Conservation (phyloP, 441 rosid species). For the Brassica hybrid region DNA sequence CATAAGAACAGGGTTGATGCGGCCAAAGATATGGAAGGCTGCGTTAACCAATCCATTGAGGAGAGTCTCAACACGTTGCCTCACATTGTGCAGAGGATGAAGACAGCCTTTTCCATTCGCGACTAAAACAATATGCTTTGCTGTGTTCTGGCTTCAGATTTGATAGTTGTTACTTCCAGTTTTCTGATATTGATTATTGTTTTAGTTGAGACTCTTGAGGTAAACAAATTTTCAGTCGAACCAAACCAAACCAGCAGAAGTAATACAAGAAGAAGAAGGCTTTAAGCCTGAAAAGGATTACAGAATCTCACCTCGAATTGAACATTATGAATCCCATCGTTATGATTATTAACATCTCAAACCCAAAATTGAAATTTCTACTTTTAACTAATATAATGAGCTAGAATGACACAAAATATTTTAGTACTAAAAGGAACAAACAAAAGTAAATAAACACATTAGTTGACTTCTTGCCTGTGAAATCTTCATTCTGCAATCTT, state of each 20-base stretch:
- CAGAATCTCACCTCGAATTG: no score
- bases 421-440: background rate
- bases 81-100: slow-evolving; percentile 41
- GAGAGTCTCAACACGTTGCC: slow-evolving; percentile 37
- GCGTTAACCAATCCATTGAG: slow-evolving; percentile 38
- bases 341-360: no score
- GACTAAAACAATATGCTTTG: background rate
- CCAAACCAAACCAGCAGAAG: no score
- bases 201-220: no score
- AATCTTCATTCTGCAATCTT: background rate
- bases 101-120: slow-evolving; percentile 31
- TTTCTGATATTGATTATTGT: no score
- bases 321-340: no score
- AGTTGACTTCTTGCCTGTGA: background rate
- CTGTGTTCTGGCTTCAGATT: no score
- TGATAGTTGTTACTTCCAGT: no score
- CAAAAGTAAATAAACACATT: background rate
- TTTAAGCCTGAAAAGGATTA: no score
- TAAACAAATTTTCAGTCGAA: no score
- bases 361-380: no score
- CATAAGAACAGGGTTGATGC: slow-evolving; percentile 37
- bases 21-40: slow-evolving; percentile 35
- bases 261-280: no score
- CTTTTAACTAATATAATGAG: background rate
- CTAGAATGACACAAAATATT: background rate